Percentiles rank a stretch among this genome's conserved stretches.
Evolutionary conservation across 2,329 filamentous ascomycete genomes (phyloP).

Genomic region (Penicillium sp.): DNA sequence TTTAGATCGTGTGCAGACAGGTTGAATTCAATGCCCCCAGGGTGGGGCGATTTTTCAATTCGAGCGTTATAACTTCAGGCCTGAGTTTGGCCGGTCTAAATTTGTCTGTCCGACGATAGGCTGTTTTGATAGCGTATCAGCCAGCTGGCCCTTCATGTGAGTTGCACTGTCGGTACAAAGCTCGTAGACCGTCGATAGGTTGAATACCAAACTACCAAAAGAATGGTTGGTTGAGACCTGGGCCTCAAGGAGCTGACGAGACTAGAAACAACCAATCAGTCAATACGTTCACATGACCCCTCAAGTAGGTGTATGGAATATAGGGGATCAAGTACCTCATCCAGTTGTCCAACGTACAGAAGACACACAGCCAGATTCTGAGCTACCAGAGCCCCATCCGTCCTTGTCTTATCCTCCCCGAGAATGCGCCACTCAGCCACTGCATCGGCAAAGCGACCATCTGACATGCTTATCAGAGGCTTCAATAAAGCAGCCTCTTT

Average conservation of each 20-base stretch:
- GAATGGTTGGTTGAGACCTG: slow-evolving; percentile 61
- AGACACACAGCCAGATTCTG: slow-evolving; percentile 84
- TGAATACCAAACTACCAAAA: slow-evolving; percentile 82
- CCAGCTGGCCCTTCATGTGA: slow-evolving; percentile 66
- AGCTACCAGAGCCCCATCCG: slow-evolving; percentile 64
- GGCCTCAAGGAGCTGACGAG: slow-evolving; percentile 63
- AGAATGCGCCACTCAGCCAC: slow-evolving; percentile 59
- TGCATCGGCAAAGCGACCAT: slow-evolving; percentile 68
- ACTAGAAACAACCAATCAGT: slow-evolving; percentile 42
- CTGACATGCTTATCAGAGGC: slow-evolving; percentile 74
- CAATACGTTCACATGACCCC: background rate
- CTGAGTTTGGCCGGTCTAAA: slow-evolving; percentile 68
- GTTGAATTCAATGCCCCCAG: slow-evolving; percentile 7
- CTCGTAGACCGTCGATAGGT: slow-evolving; percentile 87
- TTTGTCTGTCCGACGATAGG: slow-evolving; percentile 55
- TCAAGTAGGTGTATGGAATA: background rate
- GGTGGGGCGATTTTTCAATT: slow-evolving; percentile 6
- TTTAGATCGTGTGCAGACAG: slow-evolving; percentile 11
- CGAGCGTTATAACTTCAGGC: slow-evolving; percentile 68
- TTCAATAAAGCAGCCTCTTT: slow-evolving; percentile 33
- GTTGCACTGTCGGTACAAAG: slow-evolving; percentile 76
- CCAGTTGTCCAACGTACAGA: slow-evolving; percentile 75
- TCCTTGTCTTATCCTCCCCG: slow-evolving; percentile 43
- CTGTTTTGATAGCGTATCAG: slow-evolving; percentile 64
- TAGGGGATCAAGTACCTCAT: slow-evolving; percentile 55